Conservation (phyloP, 345 rosid species). For the Acer saccharum region DNA sequence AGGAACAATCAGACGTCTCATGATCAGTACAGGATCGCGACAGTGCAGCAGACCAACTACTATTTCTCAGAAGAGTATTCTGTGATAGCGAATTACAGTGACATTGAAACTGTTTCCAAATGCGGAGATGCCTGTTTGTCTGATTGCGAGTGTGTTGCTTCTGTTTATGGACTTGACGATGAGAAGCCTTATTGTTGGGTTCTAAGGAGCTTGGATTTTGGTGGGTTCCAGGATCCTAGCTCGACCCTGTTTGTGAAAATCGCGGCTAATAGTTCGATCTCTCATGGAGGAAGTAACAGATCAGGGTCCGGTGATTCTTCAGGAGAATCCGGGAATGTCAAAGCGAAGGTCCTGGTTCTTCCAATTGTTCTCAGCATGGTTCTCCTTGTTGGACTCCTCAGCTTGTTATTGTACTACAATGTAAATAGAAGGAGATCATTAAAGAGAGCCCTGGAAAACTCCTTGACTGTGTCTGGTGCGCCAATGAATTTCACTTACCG, state of each 20-base stretch:
- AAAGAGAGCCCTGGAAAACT: slow-evolving; percentile 52
- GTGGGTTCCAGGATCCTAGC: slow-evolving; percentile 78
- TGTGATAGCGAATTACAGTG: slow-evolving; percentile 70
- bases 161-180: slow-evolving; percentile 85
- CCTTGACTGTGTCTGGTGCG: slow-evolving; percentile 59
- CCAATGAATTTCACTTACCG: slow-evolving; percentile 76
- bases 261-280: slow-evolving; percentile 46
- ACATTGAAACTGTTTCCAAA: slow-evolving; percentile 44
- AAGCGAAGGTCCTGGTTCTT: slow-evolving; percentile 50
- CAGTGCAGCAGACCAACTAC: slow-evolving; percentile 77
- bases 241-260: slow-evolving; percentile 78
- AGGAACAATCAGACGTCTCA: slow-evolving; percentile 32
- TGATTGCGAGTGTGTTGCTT: slow-evolving; percentile 81
- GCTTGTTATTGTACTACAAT: slow-evolving; percentile 63
- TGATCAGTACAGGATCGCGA: slow-evolving; percentile 42
- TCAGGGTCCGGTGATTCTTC: slow-evolving; percentile 21
- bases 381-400: slow-evolving; percentile 61
- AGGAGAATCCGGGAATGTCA: slow-evolving; percentile 14
- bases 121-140: slow-evolving; percentile 82
- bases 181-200: slow-evolving; percentile 94
- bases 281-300: neutral
- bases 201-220: slow-evolving; percentile 65
- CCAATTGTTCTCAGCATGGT: slow-evolving; percentile 70
- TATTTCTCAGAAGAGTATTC: slow-evolving; percentile 60
- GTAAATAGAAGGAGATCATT: slow-evolving; percentile 55